Evolutionary conservation across 495 filamentous ascomycete species (phyloP).

Genomic region (Aspergillus cristatus): DNA sequence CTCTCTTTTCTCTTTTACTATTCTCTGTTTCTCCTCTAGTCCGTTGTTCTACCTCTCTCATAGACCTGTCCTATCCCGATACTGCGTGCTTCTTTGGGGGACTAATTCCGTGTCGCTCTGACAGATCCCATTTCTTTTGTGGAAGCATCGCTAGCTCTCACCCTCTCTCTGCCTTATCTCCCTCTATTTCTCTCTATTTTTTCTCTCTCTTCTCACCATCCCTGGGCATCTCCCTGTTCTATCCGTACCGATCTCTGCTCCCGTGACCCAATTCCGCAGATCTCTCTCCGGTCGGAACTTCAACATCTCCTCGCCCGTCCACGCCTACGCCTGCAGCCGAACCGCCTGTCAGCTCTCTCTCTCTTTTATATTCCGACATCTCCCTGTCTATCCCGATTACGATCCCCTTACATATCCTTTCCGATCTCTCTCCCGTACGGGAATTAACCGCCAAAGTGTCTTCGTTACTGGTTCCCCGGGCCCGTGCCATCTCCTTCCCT

Average conservation of each 20-base stretch:
- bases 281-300: slow-evolving; percentile 1
- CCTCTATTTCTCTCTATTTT: too few relatives aligned
- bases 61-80: too few relatives aligned
- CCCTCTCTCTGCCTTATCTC: too few relatives aligned
- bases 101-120: too few relatives aligned
- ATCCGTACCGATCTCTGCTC: background rate
- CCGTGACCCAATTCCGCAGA: slow-evolving; percentile 20
- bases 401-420: slow-evolving; percentile 1
- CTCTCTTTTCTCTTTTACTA: too few relatives aligned
- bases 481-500: slow-evolving; percentile 75
- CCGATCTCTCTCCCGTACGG: slow-evolving; percentile 15
- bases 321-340: background rate
- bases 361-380: slow-evolving; percentile 13
- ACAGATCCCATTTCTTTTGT: too few relatives aligned
- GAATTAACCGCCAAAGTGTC: slow-evolving; percentile 77
- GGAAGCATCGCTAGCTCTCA: too few relatives aligned
- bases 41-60: too few relatives aligned
- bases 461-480: slow-evolving; percentile 67
- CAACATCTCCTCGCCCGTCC: background rate
- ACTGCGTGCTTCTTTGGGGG: too few relatives aligned
- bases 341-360: background rate
- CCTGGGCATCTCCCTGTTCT: too few relatives aligned
- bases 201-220: too few relatives aligned
- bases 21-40: too few relatives aligned
- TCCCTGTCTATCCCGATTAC: slow-evolving; percentile 5